phyloP scores from a whole-genome alignment of 257 asterid genomes.

The Fraxinus quadrangulata region DNA sequence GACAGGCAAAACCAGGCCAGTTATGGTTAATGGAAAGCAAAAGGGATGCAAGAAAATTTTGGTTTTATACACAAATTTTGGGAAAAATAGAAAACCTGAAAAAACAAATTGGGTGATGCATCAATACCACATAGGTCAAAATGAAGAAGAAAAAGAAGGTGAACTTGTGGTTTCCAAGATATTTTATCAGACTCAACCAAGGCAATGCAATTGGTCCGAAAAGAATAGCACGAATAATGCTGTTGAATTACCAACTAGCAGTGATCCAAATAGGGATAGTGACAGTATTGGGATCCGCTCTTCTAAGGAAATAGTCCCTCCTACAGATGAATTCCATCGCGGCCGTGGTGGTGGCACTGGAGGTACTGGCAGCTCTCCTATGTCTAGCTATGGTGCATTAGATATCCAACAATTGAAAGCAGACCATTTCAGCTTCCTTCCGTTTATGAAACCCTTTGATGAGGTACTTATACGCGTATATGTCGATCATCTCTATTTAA shows the following conservation, averaged over 20 bases:
- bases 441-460: conserved; percentile 70
- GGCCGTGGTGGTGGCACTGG: conserved; percentile 34
- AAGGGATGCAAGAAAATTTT: conserved; percentile 96
- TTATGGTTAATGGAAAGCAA: conserved; percentile 81
- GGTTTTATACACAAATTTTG: conserved; percentile 88
- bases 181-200: conserved; percentile 90
- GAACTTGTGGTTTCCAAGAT: conserved; percentile 94
- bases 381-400: conserved; percentile 52
- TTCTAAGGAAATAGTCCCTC: conserved; percentile 51
- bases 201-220: conserved; percentile 85
- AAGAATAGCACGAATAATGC: conserved; percentile 24
- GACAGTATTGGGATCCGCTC: conserved; percentile 55
- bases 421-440: conserved; percentile 70
- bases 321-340: conserved; percentile 51
- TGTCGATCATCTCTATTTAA: background rate
- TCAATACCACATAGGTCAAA: conserved; percentile 88
- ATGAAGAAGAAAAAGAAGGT: conserved; percentile 91
- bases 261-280: conserved; percentile 35
- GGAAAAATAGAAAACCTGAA: conserved; percentile 92
- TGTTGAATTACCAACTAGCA: conserved; percentile 27
- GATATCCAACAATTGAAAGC: conserved; percentile 73
- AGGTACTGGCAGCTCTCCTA: conserved; percentile 37
- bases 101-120: conserved; percentile 99
- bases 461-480: conserved; percentile 51
- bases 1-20: conserved; percentile 97